Base-by-base conservation (phyloP, 495 filamentous ascomycete genomes). In the Aspergillus carlsbadensis region DNA sequence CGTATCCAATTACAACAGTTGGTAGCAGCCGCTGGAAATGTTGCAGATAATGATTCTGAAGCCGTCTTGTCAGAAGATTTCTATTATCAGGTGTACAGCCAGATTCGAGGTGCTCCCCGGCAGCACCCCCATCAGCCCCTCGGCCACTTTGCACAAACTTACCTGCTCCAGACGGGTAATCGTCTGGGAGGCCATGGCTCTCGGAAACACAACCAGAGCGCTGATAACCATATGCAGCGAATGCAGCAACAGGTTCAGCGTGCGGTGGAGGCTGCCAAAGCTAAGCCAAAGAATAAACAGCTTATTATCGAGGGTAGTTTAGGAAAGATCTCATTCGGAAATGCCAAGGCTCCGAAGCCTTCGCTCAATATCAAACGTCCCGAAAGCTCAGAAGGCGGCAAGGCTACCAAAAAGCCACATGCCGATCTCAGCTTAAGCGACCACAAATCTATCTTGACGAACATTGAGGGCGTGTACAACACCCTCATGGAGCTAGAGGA, bases 191-290 rank as follows among this genome's bases (percentile, higher is more conserved):
- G 85, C 35, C 70, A 75, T 54, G 66, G 73, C 29, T 76, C 79
- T 63, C 77, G 89, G 59, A 80, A 91, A 52, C 85, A 93, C 48
- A 81, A 82, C 59, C 77, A 79, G 31, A 81, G 88, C 26, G 92
- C 90, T 4, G 93, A 99, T 69, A 98, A 96, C 64, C 94, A 99
- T 67, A 87, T 98, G 80, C 94, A 97, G 65, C 85, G 94, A 22
- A 99, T 99, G 94, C 92, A 99, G 70, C 95, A 98, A 65, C 94
- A 99, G 68, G 94, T 99, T 20, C 92, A 96, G 66, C 87, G 94
- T 33, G 94, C 94, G 5, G 95, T 99, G 0, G 94, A 98, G 61
- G 95, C 94, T 2, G 95, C 95, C 33, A 98, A 98, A 70, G 86
- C 86, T 37, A 93, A 96, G 72, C 94, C 94, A 5, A 99, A 99